Conservation (phyloP, 2,329 filamentous ascomycete genomes). For the Aspergillus jensenii region DNA sequence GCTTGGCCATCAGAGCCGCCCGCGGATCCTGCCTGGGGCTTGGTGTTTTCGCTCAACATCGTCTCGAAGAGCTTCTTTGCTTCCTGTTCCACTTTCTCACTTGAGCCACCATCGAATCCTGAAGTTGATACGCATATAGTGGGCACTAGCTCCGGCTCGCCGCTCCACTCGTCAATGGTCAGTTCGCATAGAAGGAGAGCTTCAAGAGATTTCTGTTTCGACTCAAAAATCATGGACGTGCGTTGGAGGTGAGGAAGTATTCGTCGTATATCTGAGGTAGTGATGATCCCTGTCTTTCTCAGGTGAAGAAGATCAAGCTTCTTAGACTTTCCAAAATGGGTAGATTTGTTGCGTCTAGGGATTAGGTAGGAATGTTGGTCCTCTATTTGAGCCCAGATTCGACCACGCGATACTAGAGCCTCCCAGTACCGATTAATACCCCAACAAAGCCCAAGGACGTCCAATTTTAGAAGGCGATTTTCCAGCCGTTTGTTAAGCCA, state of each 20-base stretch:
- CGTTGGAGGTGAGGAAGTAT: slow-evolving; percentile 39
- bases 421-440: slow-evolving; percentile 46
- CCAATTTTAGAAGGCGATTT: slow-evolving; percentile 36
- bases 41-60: slow-evolving; percentile 27
- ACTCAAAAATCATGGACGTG: slow-evolving; percentile 34
- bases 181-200: slow-evolving; percentile 37
- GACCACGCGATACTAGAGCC: slow-evolving; percentile 36
- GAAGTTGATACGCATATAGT: slow-evolving; percentile 34
- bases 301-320: not conserved
- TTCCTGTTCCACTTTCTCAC: slow-evolving; percentile 36
- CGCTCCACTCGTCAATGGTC: slow-evolving; percentile 40
- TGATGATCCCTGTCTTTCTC: slow-evolving; percentile 16
- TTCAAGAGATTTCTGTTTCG: slow-evolving; percentile 13
- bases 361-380: slow-evolving; percentile 22
- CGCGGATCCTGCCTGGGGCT: slow-evolving; percentile 1
- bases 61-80: slow-evolving; percentile 39
- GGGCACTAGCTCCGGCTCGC: slow-evolving; percentile 39
- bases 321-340: not conserved
- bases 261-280: slow-evolving; percentile 24
- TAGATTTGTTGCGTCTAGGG: not conserved
- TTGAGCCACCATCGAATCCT: not conserved
- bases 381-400: slow-evolving; percentile 37
- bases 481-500: slow-evolving; percentile 38
- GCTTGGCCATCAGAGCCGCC: slow-evolving; percentile 24
- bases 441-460: slow-evolving; percentile 43